Evolutionary conservation across 345 rosid genomes (phyloP).

Genomic region (Pistacia vera): DNA sequence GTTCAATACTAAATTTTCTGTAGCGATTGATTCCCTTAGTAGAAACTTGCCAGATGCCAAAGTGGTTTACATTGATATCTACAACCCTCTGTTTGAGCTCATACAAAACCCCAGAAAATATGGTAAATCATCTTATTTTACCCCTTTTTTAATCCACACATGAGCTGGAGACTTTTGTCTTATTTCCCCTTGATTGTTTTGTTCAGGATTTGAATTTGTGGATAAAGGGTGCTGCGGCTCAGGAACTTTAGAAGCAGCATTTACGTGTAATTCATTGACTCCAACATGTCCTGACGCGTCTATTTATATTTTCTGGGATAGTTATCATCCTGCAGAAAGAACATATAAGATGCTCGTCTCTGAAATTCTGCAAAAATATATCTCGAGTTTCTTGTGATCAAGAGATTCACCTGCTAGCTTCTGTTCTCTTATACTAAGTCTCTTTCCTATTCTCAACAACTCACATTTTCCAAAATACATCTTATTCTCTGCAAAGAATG

Average conservation of each 20-base stretch:
- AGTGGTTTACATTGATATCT: slow-evolving; percentile 51
- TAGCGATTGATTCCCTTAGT: slow-evolving; percentile 30
- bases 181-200: background rate
- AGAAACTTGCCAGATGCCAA: slow-evolving; percentile 28
- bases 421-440: too few relatives aligned
- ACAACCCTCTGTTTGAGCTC: slow-evolving; percentile 51
- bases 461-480: too few relatives aligned
- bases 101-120: slow-evolving; percentile 46
- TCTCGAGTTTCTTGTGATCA: background rate
- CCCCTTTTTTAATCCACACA: background rate
- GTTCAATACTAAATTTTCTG: slow-evolving; percentile 47
- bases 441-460: too few relatives aligned
- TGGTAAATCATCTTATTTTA: slow-evolving; percentile 37
- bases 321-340: slow-evolving; percentile 29
- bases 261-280: slow-evolving; percentile 7
- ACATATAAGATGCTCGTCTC: slow-evolving; percentile 16
- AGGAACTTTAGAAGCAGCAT: slow-evolving; percentile 14
- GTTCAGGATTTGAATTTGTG: slow-evolving; percentile 24
- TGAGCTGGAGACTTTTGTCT: background rate
- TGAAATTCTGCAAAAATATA: background rate
- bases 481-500: too few relatives aligned
- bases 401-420: too few relatives aligned
- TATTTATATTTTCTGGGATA: slow-evolving; percentile 27
- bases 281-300: slow-evolving; percentile 20
- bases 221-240: slow-evolving; percentile 32